A percentile compares a stretch with the other conserved stretches of the same genome.
Conservation (phyloP, 2,329 filamentous ascomycete genomes). For the Onygena corvina region DNA sequence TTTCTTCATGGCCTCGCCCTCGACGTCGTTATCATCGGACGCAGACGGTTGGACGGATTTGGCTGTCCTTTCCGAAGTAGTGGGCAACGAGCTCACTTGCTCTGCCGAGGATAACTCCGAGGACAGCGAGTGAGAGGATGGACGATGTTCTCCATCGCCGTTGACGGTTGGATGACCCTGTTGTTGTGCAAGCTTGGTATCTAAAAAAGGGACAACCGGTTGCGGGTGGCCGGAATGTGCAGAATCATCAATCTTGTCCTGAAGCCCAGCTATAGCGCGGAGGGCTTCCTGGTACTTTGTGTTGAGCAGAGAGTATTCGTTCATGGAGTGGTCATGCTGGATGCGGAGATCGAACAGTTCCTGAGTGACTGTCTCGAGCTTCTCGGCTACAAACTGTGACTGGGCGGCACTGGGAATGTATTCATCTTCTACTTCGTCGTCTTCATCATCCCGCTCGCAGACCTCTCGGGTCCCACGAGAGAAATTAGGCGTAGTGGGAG, state of each 20-base stretch:
- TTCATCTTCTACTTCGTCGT: constrained; percentile 24
- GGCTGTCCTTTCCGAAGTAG: constrained; percentile 45
- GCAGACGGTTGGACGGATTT: constrained; percentile 19
- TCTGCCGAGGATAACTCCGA: constrained; percentile 84
- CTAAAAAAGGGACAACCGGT: constrained; percentile 35
- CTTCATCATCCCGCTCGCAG: constrained; percentile 14
- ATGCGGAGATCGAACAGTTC: constrained; percentile 83
- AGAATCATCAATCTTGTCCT: constrained; percentile 66
- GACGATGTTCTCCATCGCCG: constrained; percentile 56
- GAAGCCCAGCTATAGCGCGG: constrained; percentile 63
- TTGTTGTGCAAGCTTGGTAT: constrained; percentile 68
- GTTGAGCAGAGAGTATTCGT: constrained; percentile 68
- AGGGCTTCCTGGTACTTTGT: constrained; percentile 86
- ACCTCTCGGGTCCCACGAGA: constrained; percentile 16
- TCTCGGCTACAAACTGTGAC: constrained; percentile 75
- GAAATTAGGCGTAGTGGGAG: constrained; percentile 12
- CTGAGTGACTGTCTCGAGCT: constrained; percentile 79
- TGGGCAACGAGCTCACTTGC: constrained; percentile 45
- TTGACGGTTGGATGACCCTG: constrained; percentile 52
- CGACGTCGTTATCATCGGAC: constrained; percentile 37
- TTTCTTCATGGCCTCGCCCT: constrained; percentile 58
- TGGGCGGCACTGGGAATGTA: constrained; percentile 60
- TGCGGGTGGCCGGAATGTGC: constrained; percentile 39
- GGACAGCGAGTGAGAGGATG: constrained; percentile 81
- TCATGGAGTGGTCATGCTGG: constrained; percentile 74